phyloP scores from a whole-genome alignment of 225 moss, liverwort and hornwort genomes.

The Climacium dendroides region DNA sequence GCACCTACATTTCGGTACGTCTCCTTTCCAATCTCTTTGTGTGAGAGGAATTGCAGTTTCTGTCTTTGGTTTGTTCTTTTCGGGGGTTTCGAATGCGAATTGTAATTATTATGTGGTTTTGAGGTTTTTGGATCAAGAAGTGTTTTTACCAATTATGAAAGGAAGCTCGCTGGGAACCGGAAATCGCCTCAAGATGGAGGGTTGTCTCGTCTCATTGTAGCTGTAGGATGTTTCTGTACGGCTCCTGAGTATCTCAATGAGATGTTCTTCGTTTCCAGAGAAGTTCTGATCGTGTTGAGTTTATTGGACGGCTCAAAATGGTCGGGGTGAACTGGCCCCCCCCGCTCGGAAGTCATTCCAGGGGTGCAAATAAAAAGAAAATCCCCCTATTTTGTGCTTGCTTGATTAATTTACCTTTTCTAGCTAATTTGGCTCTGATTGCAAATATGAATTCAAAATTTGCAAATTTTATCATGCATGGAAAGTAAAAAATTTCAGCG shows the following conservation, averaged over 20 bases:
- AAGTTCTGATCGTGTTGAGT: neutral
- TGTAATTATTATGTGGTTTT: neutral
- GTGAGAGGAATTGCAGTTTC: neutral
- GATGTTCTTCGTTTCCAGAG: neutral
- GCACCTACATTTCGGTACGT: constrained; percentile 48
- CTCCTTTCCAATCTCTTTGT: neutral
- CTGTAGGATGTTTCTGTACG: neutral
- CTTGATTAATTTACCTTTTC: too few species aligned
- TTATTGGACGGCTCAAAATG: neutral
- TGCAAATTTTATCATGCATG: too few species aligned
- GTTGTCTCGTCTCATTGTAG: neutral
- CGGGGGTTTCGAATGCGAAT: neutral
- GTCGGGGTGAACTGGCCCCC: too few species aligned
- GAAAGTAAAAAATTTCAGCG: too few species aligned
- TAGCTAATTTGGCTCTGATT: too few species aligned
- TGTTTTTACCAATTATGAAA: neutral
- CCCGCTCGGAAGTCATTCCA: too few species aligned
- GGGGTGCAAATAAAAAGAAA: too few species aligned
- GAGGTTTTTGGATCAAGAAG: neutral
- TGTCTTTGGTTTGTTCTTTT: neutral
- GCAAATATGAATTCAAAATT: too few species aligned
- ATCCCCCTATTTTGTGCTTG: too few species aligned
- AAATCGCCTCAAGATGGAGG: neutral
- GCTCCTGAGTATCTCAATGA: neutral
- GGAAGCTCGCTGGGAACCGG: neutral